These are phyloP conservation scores for Asterophora lycoperdoides DNA, from an alignment of 768 basidiomycete genomes.

Conservation along the genomic window DNA sequence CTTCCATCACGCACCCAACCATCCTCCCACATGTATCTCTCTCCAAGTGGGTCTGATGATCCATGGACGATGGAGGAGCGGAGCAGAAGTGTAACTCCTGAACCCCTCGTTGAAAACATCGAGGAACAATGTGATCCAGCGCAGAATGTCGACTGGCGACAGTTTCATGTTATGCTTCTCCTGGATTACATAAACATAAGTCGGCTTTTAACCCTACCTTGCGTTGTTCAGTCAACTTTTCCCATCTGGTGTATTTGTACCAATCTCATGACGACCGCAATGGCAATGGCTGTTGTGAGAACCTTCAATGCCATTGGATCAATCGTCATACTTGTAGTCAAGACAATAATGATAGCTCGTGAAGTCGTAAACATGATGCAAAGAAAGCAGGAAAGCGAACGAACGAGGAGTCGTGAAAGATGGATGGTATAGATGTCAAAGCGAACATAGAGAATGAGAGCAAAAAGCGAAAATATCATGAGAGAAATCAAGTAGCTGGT, in stretches of 20 bases:
- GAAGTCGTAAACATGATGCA: neutral
- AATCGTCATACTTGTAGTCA: neutral
- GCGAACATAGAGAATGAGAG: neutral
- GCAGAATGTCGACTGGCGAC: slow-evolving; percentile 47
- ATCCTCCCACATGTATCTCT: slow-evolving; percentile 29
- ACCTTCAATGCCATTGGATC: no score
- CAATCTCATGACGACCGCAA: no score
- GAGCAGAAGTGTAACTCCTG: slow-evolving; percentile 18
- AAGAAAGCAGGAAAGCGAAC: neutral
- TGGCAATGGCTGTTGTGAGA: no score
- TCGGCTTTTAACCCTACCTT: no score
- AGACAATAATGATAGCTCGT: slow-evolving; percentile 16
- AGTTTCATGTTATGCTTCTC: slow-evolving; percentile 47
- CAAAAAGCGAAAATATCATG: neutral
- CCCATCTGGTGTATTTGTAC: no score
- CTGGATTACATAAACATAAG: neutral
- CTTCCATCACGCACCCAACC: slow-evolving; percentile 24
- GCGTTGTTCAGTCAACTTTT: no score
- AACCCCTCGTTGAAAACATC: slow-evolving; percentile 21
- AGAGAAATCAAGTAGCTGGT: slow-evolving; percentile 6
- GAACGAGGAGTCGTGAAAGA: neutral
- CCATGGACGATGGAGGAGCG: slow-evolving; percentile 41
- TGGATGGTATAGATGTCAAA: neutral
- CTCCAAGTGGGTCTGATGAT: slow-evolving; percentile 25
- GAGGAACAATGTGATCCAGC: slow-evolving; percentile 34